Conservation (phyloP, 2,329 filamentous ascomycete species). For the Botryotinia convoluta region DNA sequence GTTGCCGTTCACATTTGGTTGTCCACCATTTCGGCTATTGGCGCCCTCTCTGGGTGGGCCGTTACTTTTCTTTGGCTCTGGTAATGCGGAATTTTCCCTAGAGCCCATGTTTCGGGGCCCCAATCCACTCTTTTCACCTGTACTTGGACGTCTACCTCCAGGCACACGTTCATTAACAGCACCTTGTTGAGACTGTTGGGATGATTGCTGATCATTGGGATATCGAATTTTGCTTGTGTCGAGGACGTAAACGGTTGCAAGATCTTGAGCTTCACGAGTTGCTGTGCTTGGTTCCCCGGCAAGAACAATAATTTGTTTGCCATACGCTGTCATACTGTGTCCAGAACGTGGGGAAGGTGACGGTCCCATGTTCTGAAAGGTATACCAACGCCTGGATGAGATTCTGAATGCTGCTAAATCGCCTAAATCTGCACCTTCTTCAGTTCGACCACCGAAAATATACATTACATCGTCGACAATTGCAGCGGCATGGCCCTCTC, state of each 20-base stretch:
- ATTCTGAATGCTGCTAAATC: slow-evolving; percentile 86
- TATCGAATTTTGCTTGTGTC: slow-evolving; percentile 97
- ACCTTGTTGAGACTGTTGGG: slow-evolving; percentile 39
- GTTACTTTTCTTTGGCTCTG: slow-evolving; percentile 50
- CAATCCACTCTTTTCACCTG: slow-evolving; percentile 41
- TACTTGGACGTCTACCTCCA: slow-evolving; percentile 43
- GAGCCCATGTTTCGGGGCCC: slow-evolving; percentile 32
- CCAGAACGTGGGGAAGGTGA: slow-evolving; percentile 91
- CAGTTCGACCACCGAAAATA: slow-evolving; percentile 92
- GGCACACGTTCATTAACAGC: slow-evolving; percentile 43
- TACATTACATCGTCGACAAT: slow-evolving; percentile 99
- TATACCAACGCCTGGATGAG: slow-evolving; percentile 90
- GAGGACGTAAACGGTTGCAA: slow-evolving; percentile 85
- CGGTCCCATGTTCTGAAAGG: slow-evolving; percentile 98
- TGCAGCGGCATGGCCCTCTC: slow-evolving; percentile 91
- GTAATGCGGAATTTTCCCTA: slow-evolving; percentile 32
- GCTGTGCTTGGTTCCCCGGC: slow-evolving; percentile 93
- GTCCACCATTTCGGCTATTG: slow-evolving; percentile 39
- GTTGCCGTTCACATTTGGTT: slow-evolving; percentile 41
- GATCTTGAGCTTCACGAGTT: slow-evolving; percentile 73
- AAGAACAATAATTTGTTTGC: slow-evolving; percentile 87
- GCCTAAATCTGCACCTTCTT: slow-evolving; percentile 87
- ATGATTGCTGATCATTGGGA: slow-evolving; percentile 64
- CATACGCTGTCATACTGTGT: slow-evolving; percentile 95
- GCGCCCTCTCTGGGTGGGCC: slow-evolving; percentile 45